Base-by-base conservation (phyloP, 768 basidiomycete genomes). In the Leccinum broughii region DNA sequence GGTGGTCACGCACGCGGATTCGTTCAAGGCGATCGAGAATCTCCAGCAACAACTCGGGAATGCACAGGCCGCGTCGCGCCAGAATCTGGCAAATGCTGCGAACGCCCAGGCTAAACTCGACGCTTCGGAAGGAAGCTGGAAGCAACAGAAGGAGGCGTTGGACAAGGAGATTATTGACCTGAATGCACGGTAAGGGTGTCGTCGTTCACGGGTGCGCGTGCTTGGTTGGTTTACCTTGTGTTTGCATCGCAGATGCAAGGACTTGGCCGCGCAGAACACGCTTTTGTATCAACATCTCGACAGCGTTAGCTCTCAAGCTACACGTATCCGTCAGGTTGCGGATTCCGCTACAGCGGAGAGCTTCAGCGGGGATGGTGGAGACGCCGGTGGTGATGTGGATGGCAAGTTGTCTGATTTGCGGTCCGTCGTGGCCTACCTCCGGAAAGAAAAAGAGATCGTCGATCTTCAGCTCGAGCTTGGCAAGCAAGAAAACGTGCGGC, bases 391-490 rank as follows among this genome's bases (percentile, higher is more conserved):
- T 17, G 85, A 87, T 17, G 49, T 26, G 3, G 89, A 90, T 62
- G 79, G 79, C 2, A 88, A 91, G 69, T 64, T 90, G 10, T 79
- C 87, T 0, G 91, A 93, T 64, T 75, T 93, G 22, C 88, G 89
- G 30, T 83, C 88, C 17, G 88, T 93, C 28, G 86, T 94, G 48
- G 81, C 86, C 3, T 95, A 91, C 73, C 77, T 95, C 35, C 83
- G 93, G 46, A 92, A 89, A 68, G 93, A 95, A 79, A 94, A 95
- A 75, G 92, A 95, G 70, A 93, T 95, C 55, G 88, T 92, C 50
- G 93, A 95, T 65, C 82, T 94, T 34, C 92, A 94, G 63, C 80
- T 93, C 26, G 90, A 94, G 66, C 83, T 95, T 52, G 83, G 87
- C 78, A 85, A 83, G 69, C 84, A 86, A 66, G 92, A 95, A 76